Conservation (phyloP, 345 rosid genomes). For the Salix dunnii region DNA sequence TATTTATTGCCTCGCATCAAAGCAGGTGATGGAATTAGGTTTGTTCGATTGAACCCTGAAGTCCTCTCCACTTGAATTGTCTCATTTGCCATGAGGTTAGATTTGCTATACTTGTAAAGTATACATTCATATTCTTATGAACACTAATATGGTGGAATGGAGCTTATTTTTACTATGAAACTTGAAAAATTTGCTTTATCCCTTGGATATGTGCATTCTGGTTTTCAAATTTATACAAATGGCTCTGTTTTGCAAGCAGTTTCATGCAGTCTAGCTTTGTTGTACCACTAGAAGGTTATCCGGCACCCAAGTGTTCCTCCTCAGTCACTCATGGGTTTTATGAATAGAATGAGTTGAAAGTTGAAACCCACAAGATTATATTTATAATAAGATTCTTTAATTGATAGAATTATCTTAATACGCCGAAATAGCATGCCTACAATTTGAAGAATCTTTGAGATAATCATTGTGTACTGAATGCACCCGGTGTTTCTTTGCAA, state of each 20-base stretch:
- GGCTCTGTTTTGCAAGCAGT: neutral
- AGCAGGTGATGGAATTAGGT: slow-evolving; percentile 8
- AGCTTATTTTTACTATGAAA: neutral
- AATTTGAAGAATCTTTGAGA: neutral
- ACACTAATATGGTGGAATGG: neutral
- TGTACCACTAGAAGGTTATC: neutral
- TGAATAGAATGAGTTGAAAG: neutral
- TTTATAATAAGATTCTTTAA: neutral
- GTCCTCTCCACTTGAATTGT: slow-evolving; percentile 16
- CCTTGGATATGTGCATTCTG: neutral
- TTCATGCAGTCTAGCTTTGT: neutral
- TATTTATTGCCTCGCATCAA: slow-evolving; percentile 18
- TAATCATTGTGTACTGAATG: slow-evolving; percentile 1
- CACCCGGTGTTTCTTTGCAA: neutral
- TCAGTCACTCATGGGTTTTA: neutral
- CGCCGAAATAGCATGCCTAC: neutral
- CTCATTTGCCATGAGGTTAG: slow-evolving; percentile 10
- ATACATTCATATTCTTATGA: slow-evolving; percentile 2
- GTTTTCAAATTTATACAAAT: neutral
- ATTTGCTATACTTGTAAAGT: slow-evolving; percentile 7
- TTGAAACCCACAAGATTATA: neutral
- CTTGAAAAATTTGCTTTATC: neutral
- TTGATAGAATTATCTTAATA: neutral
- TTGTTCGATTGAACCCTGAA: slow-evolving; percentile 10
- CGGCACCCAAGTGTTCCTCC: neutral